Percentiles rank a stretch among this genome's conserved stretches.
phyloP scores from a whole-genome alignment of 176 grass and related monocot species.

The Carex parvula region DNA sequence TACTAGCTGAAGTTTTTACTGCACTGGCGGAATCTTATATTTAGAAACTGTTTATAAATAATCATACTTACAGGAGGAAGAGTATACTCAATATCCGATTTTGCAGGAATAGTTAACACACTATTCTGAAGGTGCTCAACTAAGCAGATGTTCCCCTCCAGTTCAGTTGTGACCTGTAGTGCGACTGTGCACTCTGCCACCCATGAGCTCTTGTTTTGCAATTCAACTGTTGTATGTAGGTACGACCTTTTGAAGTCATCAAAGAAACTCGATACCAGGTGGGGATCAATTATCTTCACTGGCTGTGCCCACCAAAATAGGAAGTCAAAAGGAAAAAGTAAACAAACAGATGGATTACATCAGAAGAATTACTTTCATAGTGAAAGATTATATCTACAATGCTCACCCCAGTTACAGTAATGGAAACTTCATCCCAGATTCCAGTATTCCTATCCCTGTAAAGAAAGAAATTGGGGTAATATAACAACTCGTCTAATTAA shows the following conservation, averaged over 20 bases:
- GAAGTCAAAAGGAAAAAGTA: slow-evolving; percentile 1
- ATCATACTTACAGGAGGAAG: slow-evolving; percentile 65
- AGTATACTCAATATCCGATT: slow-evolving; percentile 60
- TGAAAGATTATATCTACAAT: slow-evolving; percentile 18
- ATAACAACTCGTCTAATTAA: not conserved
- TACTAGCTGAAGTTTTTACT: not conserved
- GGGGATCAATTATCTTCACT: slow-evolving; percentile 79
- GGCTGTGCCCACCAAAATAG: slow-evolving; percentile 42
- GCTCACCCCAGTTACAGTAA: slow-evolving; percentile 74
- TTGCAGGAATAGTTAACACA: slow-evolving; percentile 48
- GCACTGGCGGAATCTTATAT: not conserved
- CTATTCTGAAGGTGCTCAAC: slow-evolving; percentile 81
- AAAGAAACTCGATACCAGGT: slow-evolving; percentile 83
- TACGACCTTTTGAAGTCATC: slow-evolving; percentile 83
- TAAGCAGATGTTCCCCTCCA: slow-evolving; percentile 71
- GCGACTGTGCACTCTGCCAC: slow-evolving; percentile 68
- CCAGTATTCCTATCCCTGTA: slow-evolving; percentile 93
- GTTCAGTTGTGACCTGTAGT: slow-evolving; percentile 62
- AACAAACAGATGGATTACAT: slow-evolving; percentile 6
- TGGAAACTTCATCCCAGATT: slow-evolving; percentile 99
- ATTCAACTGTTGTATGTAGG: slow-evolving; percentile 82
- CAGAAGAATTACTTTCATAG: not conserved
- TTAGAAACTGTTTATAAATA: slow-evolving; percentile 10
- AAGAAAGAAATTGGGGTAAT: slow-evolving; percentile 7
- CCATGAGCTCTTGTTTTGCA: slow-evolving; percentile 84